Percentiles rank a stretch among this genome's conserved stretches.
These are phyloP conservation scores for Chlorella sorokiniana DNA, from an alignment of 139 green algal genomes.

Conservation along the genomic window DNA sequence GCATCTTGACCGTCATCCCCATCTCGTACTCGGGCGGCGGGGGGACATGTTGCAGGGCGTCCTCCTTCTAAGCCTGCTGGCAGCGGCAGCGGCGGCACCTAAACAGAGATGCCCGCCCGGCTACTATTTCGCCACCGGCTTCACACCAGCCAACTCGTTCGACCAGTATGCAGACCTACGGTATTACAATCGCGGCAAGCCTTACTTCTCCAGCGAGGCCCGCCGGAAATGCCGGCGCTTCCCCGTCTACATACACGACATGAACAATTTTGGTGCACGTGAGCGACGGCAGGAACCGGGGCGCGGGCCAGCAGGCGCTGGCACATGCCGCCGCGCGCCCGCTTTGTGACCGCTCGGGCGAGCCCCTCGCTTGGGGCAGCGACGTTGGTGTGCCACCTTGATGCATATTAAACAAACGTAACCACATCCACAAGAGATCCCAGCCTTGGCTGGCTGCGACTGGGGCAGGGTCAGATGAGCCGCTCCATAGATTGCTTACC, in stretches of 20 bases:
- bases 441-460: too few species aligned
- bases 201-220: neutral
- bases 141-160: neutral
- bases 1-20: neutral
- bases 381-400: too few species aligned
- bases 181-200: neutral
- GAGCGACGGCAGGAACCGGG: neutral
- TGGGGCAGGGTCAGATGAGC: too few species aligned
- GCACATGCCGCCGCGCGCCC: too few species aligned
- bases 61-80: neutral
- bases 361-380: too few species aligned
- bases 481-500: too few species aligned
- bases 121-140: neutral
- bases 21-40: neutral
- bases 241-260: conserved; percentile 4
- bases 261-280: conserved; percentile 5
- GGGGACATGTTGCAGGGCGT: neutral
- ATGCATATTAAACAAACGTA: too few species aligned
- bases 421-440: too few species aligned
- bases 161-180: conserved; percentile 5
- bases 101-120: neutral
- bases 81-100: neutral
- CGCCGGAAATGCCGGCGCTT: neutral
- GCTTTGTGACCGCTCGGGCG: too few species aligned
- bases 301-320: neutral